Conservation (phyloP, 1,284 basidiomycete genomes). For the Trichosporon sp. region DNA sequence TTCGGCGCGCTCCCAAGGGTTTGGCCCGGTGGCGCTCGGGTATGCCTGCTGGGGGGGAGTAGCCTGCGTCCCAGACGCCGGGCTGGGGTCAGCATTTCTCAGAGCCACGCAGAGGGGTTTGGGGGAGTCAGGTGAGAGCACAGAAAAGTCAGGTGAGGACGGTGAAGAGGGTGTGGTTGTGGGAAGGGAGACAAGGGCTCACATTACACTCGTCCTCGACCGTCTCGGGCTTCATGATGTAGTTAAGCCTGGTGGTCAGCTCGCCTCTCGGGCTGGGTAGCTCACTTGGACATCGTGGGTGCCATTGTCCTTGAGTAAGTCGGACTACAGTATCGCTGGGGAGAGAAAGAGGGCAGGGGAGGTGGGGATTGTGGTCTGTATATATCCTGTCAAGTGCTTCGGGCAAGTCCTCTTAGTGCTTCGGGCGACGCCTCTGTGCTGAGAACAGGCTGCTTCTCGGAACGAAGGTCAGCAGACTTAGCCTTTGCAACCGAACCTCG, state of each 20-base stretch:
- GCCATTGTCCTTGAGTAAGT: background rate
- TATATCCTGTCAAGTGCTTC: no score
- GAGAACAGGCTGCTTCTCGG: no score
- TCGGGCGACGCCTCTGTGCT: no score
- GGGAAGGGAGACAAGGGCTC: no score
- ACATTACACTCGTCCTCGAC: conserved; percentile 1
- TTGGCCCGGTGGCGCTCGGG: background rate
- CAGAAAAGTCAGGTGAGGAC: no score
- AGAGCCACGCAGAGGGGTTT: no score
- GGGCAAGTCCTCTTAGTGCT: no score
- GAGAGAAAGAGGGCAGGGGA: background rate
- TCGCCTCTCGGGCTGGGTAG: background rate
- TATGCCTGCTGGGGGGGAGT: background rate
- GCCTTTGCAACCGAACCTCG: no score
- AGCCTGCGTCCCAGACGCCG: background rate
- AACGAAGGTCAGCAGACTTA: no score
- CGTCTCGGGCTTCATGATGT: background rate
- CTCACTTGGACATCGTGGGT: background rate
- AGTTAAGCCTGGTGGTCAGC: background rate
- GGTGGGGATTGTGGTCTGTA: no score
- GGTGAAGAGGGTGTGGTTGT: no score
- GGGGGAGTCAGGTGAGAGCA: no score
- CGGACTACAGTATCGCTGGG: background rate
- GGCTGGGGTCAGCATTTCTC: background rate
- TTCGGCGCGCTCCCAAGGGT: conserved; percentile 11